Evolutionary conservation across 768 basidiomycete species (phyloP), one percentile per base, ranked within the genome.

Genomic region (Suillus paluster): DNA sequence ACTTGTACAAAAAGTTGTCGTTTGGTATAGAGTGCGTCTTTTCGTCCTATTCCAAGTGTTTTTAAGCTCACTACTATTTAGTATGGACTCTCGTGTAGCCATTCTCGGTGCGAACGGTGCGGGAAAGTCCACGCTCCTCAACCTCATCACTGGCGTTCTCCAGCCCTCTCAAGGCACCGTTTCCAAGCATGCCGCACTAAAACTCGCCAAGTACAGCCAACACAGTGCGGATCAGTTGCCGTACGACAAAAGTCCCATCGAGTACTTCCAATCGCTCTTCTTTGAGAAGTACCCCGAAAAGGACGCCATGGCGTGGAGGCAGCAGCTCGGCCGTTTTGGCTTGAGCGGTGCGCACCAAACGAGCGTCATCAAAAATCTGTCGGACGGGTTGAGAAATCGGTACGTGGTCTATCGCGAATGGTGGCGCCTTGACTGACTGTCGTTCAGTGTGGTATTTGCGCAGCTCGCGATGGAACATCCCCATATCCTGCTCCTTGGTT

Each of bases 201-300:
- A 99, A 77, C 87, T 99, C 62, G 93, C 95, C 67, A 99, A 99
- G 78, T 99, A 99, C 83, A 95, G 92, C 6, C 97, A 99, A 80
- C 97, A 99, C 81, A 94, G 91, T 58, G 96, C 97, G 33, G 97
- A 99, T 77, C 97, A 99, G 76, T 87, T 99, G 11, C 97, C 97
- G 27, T 99, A 97, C 77, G 89, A 96, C 64, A 85, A 85, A 73
- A 81, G 87, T 27, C 96, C 97, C 4, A 83, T 99, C 69, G 97
- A 99, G 77, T 94, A 99, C 79, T 93, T 99, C 81, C 94, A 95
- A 77, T 70, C 70, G 17, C 76, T 91, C 55, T 99, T 95, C 78
- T 64, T 77, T 41, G 76, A 86, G 64, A 96, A 94, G 77, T 97
- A 86, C 80, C 97, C 97, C 1, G 95, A 98, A 69, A 97, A 96